Evolutionary conservation across 2,329 filamentous ascomycete genomes (phyloP).

Genomic region (Fusarium sp.): DNA sequence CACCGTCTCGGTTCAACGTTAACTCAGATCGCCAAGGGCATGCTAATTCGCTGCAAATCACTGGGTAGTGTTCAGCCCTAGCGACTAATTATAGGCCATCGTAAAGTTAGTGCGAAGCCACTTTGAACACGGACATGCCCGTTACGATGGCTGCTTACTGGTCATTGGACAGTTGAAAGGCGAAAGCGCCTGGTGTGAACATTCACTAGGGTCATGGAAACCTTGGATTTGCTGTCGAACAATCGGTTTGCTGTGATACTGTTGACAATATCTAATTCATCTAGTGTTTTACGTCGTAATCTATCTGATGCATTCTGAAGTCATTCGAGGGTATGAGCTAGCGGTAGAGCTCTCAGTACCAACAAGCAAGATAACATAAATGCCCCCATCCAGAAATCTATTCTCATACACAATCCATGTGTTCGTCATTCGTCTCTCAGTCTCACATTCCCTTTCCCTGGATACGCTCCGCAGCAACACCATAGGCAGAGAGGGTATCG

Average conservation of each 20-base stretch:
- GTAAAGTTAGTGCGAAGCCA: constrained; percentile 6
- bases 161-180: neutral
- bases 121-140: constrained; percentile 4
- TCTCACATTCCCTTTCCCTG: constrained; percentile 48
- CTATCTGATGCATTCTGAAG: constrained; percentile 11
- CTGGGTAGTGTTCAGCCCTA: neutral
- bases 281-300: constrained; percentile 15
- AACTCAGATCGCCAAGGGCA: neutral
- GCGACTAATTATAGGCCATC: constrained; percentile 7
- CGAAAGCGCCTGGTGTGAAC: neutral
- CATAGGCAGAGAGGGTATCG: constrained; percentile 48
- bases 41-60: neutral
- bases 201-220: neutral
- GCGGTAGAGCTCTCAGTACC: neutral
- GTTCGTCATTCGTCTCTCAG: neutral
- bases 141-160: neutral
- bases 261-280: neutral
- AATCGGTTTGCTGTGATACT: neutral
- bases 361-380: constrained; percentile 5
- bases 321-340: neutral
- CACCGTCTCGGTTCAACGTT: neutral
- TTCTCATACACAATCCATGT: neutral
- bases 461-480: constrained; percentile 50
- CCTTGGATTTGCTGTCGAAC: neutral
- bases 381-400: constrained; percentile 2